These are phyloP conservation scores for Venturia nashicola DNA, from an alignment of 2,329 filamentous ascomycete genomes.

Conservation along the genomic window DNA sequence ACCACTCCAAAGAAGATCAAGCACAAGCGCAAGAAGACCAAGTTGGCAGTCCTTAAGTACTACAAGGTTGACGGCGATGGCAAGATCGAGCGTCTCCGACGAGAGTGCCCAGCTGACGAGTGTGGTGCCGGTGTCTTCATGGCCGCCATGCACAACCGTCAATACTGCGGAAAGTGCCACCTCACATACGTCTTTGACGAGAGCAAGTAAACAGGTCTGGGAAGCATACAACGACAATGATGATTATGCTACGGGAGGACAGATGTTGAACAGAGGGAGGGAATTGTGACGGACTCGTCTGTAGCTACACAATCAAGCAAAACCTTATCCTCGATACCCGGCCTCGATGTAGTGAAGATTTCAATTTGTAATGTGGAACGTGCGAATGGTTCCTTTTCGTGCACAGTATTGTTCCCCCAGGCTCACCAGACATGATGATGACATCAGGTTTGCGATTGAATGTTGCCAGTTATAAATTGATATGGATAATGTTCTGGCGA, in stretches of 20 bases:
- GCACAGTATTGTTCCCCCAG: no score
- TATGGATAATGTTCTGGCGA: no score
- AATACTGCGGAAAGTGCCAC: slow-evolving; percentile 77
- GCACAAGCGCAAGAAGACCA: slow-evolving; percentile 99
- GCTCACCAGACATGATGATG: no score
- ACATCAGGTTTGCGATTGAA: no score
- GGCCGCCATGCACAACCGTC: slow-evolving; percentile 99
- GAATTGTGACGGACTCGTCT: background rate
- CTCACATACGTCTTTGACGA: slow-evolving; percentile 62
- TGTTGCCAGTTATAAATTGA: no score
- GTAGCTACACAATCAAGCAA: background rate
- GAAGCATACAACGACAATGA: background rate
- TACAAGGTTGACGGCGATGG: slow-evolving; percentile 99
- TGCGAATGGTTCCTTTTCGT: no score
- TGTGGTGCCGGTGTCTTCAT: slow-evolving; percentile 99
- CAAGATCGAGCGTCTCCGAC: slow-evolving; percentile 98
- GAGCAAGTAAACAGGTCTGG: slow-evolving; percentile 36
- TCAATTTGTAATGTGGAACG: background rate
- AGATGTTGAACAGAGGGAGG: background rate
- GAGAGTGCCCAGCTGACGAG: slow-evolving; percentile 89
- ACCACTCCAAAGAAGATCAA: slow-evolving; percentile 99
- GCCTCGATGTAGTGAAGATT: background rate
- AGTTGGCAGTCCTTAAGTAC: slow-evolving; percentile 99
- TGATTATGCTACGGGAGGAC: background rate
- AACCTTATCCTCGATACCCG: background rate